Base-by-base conservation (phyloP, 805 yeast species). In the Jamesozyma lodderae region DNA sequence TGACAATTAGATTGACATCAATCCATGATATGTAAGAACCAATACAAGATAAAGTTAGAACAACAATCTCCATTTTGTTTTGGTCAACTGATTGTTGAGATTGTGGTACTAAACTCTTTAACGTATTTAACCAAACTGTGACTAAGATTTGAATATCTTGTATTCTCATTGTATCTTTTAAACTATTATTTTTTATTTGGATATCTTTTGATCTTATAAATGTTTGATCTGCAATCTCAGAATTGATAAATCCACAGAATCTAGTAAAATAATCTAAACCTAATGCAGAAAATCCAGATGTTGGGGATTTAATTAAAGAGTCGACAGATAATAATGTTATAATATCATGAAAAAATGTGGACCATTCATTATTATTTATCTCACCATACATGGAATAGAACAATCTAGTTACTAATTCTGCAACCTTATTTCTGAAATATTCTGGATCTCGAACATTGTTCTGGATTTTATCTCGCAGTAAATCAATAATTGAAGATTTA, bases 21-120 rank as follows among this genome's bases (percentile, higher is more conserved):
- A 88, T 85, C 98, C 99, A 92, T 18, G 88, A 79, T 18, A 87
- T 82, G 72, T 82, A 92, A 10, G 77, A 76, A 9, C 96, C 96
- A 40, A 92, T 75, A 39, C 51, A 83, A 48, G 44, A 81, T 69
- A 42, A 75, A 76, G 45, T 52, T 45, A 48, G 48, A 30, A 40
- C 49, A 22, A 60, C 51, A 18, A 55, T 48, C 19, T 57, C 58
- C 4, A 53, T 43, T 24, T 21, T 30, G 7, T 9, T 14, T 17
- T 14, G 23, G 4, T 36, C 28, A n/a, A 34, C 27, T 35, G 51
- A 38, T 39, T 53, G 38, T 36, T 37, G 31, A 25, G 33, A 6
- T 24, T 42, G 48, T 28, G 41, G 40, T 21, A 40, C 36, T 16
- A 44, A 36, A 36, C 41, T 42, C 37, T 51, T 48, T 43, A 59